Percentiles rank a stretch among this genome's conserved stretches.
These are phyloP conservation scores for Aspergillus udagawae DNA, from an alignment of 2,329 filamentous ascomycete genomes.

Conservation along the genomic window DNA sequence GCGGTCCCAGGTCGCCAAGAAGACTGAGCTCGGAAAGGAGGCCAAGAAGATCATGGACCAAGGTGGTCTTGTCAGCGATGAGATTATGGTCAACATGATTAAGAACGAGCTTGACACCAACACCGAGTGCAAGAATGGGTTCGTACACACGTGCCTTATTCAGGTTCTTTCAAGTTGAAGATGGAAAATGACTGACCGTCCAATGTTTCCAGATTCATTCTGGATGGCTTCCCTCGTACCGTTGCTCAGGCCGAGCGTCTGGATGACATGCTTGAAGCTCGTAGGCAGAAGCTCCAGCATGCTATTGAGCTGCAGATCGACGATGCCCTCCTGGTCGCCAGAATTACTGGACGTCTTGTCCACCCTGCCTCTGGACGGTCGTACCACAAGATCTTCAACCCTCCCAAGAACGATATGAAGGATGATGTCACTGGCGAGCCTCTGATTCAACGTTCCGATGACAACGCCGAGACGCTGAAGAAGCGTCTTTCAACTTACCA, in stretches of 20 bases:
- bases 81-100: constrained; percentile 99
- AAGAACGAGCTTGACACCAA: constrained; percentile 94
- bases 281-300: constrained; percentile 84
- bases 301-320: constrained; percentile 97
- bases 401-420: constrained; percentile 87
- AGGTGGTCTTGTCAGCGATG: constrained; percentile 93
- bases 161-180: constrained; percentile 2
- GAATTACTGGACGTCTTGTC: constrained; percentile 92
- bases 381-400: constrained; percentile 99
- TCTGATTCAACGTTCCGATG: constrained; percentile 90
- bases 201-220: constrained; percentile 72
- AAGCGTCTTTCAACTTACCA: constrained; percentile 95
- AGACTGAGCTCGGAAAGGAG: constrained; percentile 88
- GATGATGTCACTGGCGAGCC: constrained; percentile 97
- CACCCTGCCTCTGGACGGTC: constrained; percentile 94
- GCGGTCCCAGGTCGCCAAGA: constrained; percentile 95
- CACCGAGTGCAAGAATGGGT: constrained; percentile 95
- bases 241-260: constrained; percentile 93
- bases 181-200: constrained; percentile 15
- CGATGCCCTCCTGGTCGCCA: constrained; percentile 84
- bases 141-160: constrained; percentile 31
- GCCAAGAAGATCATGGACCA: constrained; percentile 99
- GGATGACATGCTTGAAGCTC: constrained; percentile 79
- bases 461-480: constrained; percentile 93
- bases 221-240: constrained; percentile 96